Percentiles rank a stretch among this genome's conserved stretches.
Evolutionary conservation across 2,329 filamentous ascomycete genomes (phyloP).

Genomic region (Capronia coronata): DNA sequence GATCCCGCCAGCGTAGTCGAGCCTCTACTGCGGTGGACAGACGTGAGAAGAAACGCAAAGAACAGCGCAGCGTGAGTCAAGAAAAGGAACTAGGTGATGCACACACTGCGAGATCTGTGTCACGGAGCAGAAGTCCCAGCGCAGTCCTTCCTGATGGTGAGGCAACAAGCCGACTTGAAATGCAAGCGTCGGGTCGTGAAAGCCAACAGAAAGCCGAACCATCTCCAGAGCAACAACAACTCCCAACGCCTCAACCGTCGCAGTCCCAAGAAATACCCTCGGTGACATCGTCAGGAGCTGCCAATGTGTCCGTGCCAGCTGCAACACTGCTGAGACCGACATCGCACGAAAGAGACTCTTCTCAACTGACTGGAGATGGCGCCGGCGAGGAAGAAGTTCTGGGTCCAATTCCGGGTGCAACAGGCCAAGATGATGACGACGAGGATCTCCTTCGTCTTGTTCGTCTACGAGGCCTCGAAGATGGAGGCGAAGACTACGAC

Average conservation of each 20-base stretch:
- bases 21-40: slow-evolving; percentile 7
- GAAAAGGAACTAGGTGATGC: background rate
- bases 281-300: background rate
- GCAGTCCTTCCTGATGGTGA: background rate
- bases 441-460: background rate
- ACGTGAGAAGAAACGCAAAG: slow-evolving; percentile 10
- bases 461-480: background rate
- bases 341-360: background rate
- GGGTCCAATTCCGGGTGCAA: background rate
- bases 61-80: background rate
- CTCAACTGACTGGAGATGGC: background rate
- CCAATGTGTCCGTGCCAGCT: background rate
- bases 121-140: slow-evolving; percentile 10
- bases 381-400: background rate
- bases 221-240: background rate
- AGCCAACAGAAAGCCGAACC: background rate
- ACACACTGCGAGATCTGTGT: slow-evolving; percentile 2
- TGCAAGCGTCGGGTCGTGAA: too few species aligned
- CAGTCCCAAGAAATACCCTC: background rate
- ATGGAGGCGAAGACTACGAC: slow-evolving; percentile 10
- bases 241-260: background rate
- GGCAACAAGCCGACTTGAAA: too few species aligned
- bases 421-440: slow-evolving; percentile 2
- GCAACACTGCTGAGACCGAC: background rate
- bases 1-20: background rate